Evolutionary conservation across 441 rosid species (phyloP), one percentile per base, ranked within the genome.

Genomic region (Arabidopsis hybrid): DNA sequence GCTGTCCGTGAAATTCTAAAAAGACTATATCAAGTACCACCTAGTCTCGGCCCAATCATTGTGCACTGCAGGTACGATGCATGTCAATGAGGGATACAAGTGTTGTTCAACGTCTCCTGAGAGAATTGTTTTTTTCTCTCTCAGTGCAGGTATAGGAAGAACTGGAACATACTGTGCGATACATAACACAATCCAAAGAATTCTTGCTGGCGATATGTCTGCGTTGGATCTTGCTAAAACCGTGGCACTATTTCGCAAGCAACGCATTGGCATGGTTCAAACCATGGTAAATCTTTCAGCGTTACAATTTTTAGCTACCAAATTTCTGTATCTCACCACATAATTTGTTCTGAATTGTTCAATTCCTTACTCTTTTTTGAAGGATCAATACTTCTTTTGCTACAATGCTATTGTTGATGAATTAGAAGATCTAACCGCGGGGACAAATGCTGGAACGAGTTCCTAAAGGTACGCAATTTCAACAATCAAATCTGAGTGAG

Each of bases 61-160:
- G 97, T 94, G 69, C 99, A 94, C 80, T 94, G 97, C 99, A 94
- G 99, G 99, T 94, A 83, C 73, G 34, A 55, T 55, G 72, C 72
- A 43, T 78, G 39, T 65, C 78, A 66, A 8, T 73, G 49, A 43
- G 69, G 60, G 38, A 67, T 12, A 47, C 42, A 36, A 63, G 21
- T 21, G 47, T 16, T 4, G 4, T 35, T 5, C 55, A 60, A 3
- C 2, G 1, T 55, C 5, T 67, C 70, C 46, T 61, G 61, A 78
- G 46, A 43, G 67, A 17, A 51, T 42, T 71, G 50, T 38, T 68
- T 46, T 64, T 38, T 57, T 31, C 26, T 53, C 8, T 67, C 78
- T 53, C 95, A 90, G 99, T 87, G 99, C 99, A 79, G 99, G 99
- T 53, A 90, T 92, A 77, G 97, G 99, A 45, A 92, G 99, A 87